phyloP scores from a whole-genome alignment of 1,139 yeast species.

The Taphrina wiesneri region DNA sequence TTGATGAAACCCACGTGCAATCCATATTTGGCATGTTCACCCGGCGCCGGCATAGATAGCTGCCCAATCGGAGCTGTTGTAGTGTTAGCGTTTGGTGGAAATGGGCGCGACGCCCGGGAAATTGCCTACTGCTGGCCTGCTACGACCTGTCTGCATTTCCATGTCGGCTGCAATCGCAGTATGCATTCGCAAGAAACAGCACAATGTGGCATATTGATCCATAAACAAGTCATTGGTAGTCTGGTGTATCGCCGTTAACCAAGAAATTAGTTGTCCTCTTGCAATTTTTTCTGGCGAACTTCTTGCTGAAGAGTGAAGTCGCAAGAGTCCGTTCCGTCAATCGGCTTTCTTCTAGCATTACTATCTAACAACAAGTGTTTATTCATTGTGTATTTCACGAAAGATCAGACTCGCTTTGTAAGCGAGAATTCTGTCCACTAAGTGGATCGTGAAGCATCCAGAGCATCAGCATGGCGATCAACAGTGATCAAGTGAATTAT shows the following conservation, averaged over 20 bases:
- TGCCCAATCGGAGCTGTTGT: background rate
- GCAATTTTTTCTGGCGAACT: no score
- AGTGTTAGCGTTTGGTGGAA: background rate
- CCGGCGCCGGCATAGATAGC: background rate
- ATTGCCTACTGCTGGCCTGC: background rate
- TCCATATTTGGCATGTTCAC: background rate
- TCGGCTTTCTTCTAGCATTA: no score
- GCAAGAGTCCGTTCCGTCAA: no score
- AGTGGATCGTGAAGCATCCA: background rate
- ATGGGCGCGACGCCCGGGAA: background rate
- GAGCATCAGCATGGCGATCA: slow-evolving; percentile 6
- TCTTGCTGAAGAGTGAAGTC: no score
- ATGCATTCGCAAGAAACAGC: no score
- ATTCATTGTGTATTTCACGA: background rate
- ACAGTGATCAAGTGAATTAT: slow-evolving; percentile 79
- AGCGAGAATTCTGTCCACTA: background rate
- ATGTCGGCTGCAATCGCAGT: background rate
- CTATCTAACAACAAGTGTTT: no score
- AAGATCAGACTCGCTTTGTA: background rate
- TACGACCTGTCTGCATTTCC: background rate
- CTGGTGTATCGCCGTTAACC: no score
- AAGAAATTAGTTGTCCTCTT: no score
- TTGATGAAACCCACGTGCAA: background rate
- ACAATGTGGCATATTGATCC: no score
- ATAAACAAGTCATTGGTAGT: no score